Percentiles rank a stretch among this genome's conserved stretches.
phyloP scores from a whole-genome alignment of 768 basidiomycete genomes.

The Suillus americanus region DNA sequence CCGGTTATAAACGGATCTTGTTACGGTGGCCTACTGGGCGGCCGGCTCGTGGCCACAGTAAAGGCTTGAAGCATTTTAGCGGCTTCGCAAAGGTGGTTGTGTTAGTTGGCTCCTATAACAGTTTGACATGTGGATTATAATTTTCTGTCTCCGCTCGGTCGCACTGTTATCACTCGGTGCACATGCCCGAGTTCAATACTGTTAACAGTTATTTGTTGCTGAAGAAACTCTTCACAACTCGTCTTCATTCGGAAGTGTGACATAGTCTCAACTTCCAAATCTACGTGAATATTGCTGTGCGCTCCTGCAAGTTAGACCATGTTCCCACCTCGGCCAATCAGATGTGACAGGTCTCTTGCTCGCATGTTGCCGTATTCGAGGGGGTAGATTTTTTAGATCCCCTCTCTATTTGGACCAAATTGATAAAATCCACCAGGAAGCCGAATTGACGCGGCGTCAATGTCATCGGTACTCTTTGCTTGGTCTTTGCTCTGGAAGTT shows the following conservation, averaged over 20 bases:
- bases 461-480: constrained; percentile 1
- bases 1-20: background rate
- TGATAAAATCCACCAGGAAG: background rate
- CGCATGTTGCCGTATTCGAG: background rate
- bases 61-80: background rate
- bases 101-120: background rate
- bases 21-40: background rate
- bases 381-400: background rate
- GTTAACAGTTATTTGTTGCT: background rate
- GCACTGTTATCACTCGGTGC: background rate
- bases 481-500: background rate
- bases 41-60: background rate
- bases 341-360: background rate
- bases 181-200: background rate
- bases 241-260: background rate
- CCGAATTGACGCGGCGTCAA: background rate
- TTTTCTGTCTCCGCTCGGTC: background rate
- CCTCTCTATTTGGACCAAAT: background rate
- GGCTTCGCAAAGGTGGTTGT: background rate
- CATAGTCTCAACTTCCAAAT: background rate
- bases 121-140: background rate
- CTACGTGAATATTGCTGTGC: background rate
- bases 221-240: background rate
- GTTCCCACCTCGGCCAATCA: constrained; percentile 1
- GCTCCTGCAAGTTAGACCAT: background rate